Percentiles rank a stretch among this genome's conserved stretches.
Evolutionary conservation across 176 grass and related monocot genomes (phyloP).

Genomic region (Puccinellia tenuiflora): DNA sequence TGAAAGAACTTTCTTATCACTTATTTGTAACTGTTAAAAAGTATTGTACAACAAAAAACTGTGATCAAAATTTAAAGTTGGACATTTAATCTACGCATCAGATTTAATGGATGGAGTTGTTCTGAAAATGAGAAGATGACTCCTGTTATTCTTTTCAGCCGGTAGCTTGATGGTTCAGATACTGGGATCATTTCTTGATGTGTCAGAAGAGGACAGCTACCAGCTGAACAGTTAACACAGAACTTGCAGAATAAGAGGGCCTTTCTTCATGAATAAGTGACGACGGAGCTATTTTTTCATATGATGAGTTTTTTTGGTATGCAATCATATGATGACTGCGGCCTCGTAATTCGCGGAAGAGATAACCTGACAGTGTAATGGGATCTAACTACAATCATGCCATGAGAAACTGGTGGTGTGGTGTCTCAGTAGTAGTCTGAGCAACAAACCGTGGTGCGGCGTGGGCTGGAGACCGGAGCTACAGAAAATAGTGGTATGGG

Average conservation of each 20-base stretch:
- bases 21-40: background rate
- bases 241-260: background rate
- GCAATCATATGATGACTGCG: background rate
- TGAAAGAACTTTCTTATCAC: background rate
- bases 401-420: no score
- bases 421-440: background rate
- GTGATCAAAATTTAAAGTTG: background rate
- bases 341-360: background rate
- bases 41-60: background rate
- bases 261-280: background rate
- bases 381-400: background rate
- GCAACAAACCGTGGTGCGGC: background rate
- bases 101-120: background rate
- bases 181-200: constrained; percentile 25
- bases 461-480: background rate
- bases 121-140: constrained; percentile 10
- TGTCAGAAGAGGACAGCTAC: constrained; percentile 15
- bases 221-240: constrained; percentile 23
- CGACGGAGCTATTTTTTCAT: background rate
- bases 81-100: background rate
- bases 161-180: constrained; percentile 56
- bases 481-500: background rate
- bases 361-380: background rate
- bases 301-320: background rate
- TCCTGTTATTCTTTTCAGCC: constrained; percentile 17